Conservation (phyloP, 495 filamentous ascomycete species). For the Penicillium roqueforti region DNA sequence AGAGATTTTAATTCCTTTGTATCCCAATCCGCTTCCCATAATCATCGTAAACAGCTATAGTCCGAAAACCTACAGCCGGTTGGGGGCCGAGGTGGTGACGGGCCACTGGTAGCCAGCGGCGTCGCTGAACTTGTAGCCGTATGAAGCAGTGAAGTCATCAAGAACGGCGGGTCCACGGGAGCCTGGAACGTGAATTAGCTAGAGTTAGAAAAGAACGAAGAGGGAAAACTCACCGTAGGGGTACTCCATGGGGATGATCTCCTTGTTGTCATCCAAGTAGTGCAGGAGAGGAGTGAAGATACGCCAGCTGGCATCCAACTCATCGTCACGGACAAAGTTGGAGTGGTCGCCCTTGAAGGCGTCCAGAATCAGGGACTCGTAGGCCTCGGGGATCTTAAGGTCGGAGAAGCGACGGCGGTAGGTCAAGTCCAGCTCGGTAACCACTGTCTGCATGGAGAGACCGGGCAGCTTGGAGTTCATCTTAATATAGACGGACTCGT, state of each 20-base stretch:
- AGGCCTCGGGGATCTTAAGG: constrained; percentile 98
- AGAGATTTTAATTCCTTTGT: constrained; percentile 29
- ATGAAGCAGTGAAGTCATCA: constrained; percentile 96
- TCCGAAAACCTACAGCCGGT: constrained; percentile 57
- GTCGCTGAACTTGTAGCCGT: constrained; percentile 98
- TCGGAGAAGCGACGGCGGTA: constrained; percentile 98
- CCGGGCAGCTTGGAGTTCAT: constrained; percentile 99
- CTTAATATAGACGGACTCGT: constrained; percentile 99
- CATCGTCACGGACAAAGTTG: constrained; percentile 99
- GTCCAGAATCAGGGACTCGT: constrained; percentile 96
- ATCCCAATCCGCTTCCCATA: constrained; percentile 19
- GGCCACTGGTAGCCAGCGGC: constrained; percentile 96
- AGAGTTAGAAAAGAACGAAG: not conserved
- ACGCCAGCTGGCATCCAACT: constrained; percentile 96
- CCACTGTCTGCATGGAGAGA: constrained; percentile 98
- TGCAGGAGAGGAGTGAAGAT: constrained; percentile 97
- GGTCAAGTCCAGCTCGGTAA: constrained; percentile 97
- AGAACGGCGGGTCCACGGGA: constrained; percentile 94
- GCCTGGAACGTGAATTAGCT: constrained; percentile 47
- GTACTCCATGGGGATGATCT: constrained; percentile 99
- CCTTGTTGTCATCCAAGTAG: constrained; percentile 97
- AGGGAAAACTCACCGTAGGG: constrained; percentile 75
- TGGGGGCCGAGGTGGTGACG: constrained; percentile 57
- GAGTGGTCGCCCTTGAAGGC: constrained; percentile 99
- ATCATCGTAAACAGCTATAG: constrained; percentile 25